Evolutionary conservation across 2,329 filamentous ascomycete species (phyloP), one percentile per base, ranked within the genome.

Genomic region (Exophiala xenobiotica): DNA sequence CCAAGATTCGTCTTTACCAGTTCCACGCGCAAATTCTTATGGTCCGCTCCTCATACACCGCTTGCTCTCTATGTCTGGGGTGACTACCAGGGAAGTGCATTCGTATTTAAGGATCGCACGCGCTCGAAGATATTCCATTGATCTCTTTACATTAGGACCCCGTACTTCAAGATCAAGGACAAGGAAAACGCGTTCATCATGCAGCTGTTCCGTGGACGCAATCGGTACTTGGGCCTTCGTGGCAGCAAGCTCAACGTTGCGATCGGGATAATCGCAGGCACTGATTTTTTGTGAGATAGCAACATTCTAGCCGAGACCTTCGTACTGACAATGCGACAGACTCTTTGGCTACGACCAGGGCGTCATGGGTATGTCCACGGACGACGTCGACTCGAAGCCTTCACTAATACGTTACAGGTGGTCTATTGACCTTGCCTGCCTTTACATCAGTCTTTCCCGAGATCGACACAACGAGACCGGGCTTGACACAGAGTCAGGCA

Each of bases 221-320:
- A 53, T 6, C 49, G 49, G 16, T 88, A 78, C 63, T 81, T 86
- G 61, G 86, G 86, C 67, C 77, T 88, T 55, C 77, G 77, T 49
- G 86, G 86, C 72, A 72, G 78, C 26, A 69, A 70, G 67, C 80
- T 89, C 58, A 87, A 86, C 72, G 77, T 81, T 67, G 85, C 85
- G 47, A 81, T 90, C 60, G 82, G 82, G 56, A 70, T 83, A n/a
- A 79, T 89, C 62, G 86, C 86, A 51, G 86, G 60, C 18, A 42
- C 58, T 7, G 59, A 61, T 42, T 61, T 56, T 20, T 26, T 60
- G 46, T 86, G 20, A 38, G 54, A 16, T 29, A 18, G n/a, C n/a
- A n/a, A 24, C 51, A 9, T 23, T 24, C 24, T 9, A 16, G 3
- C 6, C 18, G 8, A 14, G n/a, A 12, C 46, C 22, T 44, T 26